Conservation (phyloP, 805 yeast genomes). For the Starmerella kuoi region DNA sequence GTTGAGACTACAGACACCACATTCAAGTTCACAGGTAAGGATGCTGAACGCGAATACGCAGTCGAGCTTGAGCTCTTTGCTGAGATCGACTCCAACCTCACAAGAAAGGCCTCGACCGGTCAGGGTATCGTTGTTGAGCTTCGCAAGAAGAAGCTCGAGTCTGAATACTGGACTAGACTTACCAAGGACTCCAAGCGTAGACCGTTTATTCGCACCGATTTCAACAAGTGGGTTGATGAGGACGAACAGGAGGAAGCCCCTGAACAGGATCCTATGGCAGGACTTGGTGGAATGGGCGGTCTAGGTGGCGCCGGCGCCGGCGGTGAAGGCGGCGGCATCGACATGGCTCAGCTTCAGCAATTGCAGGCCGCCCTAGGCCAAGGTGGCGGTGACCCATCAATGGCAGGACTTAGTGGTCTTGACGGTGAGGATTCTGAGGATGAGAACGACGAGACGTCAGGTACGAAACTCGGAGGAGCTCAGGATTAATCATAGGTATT, state of each 20-base stretch:
- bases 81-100: conserved; percentile 55
- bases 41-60: conserved; percentile 38
- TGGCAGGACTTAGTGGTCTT: neutral
- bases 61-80: conserved; percentile 64
- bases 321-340: conserved; percentile 33
- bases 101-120: conserved; percentile 47
- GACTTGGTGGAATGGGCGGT: conserved; percentile 30
- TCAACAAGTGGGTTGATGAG: conserved; percentile 96
- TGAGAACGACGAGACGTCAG: conserved; percentile 21
- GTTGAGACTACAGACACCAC: conserved; percentile 46
- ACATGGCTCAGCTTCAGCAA: conserved; percentile 7
- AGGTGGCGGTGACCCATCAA: conserved; percentile 7
- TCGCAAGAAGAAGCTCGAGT: conserved; percentile 53
- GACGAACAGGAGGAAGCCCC: conserved; percentile 80
- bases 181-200: conserved; percentile 73
- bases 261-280: conserved; percentile 35
- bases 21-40: conserved; percentile 44
- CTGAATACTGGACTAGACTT: conserved; percentile 91
- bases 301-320: conserved; percentile 32
- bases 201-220: conserved; percentile 81
- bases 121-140: conserved; percentile 53
- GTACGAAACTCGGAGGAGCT: conserved; percentile 18
- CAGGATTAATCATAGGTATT: conserved; percentile 19
- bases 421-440: conserved; percentile 16
- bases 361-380: conserved; percentile 1